Evolutionary conservation across 257 asterid species (phyloP).

Genomic region (Petunia axillaris): DNA sequence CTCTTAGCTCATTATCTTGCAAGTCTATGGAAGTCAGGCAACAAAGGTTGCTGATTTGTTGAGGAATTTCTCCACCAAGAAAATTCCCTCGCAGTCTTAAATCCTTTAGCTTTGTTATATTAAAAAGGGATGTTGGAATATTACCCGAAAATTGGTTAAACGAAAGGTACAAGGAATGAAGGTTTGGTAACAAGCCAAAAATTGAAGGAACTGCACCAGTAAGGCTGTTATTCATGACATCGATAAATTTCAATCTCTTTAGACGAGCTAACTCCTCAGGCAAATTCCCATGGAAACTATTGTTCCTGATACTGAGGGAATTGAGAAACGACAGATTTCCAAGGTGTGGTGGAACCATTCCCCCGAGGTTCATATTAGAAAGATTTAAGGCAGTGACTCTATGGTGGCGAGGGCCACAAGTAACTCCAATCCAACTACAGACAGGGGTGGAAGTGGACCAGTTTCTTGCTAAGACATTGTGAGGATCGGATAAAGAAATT

Average conservation of each 20-base stretch:
- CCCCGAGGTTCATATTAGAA: conserved; percentile 10
- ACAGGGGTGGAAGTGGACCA: not conserved
- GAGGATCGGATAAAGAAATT: not conserved
- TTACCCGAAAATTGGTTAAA: conserved; percentile 8
- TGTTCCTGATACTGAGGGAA: conserved; percentile 14
- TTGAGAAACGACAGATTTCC: conserved; percentile 18
- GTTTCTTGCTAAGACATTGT: not conserved
- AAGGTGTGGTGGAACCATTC: not conserved
- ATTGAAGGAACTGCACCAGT: conserved; percentile 3
- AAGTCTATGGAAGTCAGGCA: conserved; percentile 3
- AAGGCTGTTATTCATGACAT: conserved; percentile 1
- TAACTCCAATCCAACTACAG: conserved; percentile 20
- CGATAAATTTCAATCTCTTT: conserved; percentile 17
- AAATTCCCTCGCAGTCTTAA: not conserved
- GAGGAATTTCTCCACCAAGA: conserved; percentile 24
- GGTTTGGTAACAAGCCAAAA: not conserved
- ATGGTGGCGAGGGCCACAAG: conserved; percentile 12
- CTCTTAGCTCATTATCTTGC: conserved; percentile 28
- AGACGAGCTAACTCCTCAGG: not conserved
- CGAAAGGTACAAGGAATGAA: not conserved
- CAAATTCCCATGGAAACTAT: conserved; percentile 6
- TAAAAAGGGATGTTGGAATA: not conserved
- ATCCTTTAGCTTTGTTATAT: not conserved
- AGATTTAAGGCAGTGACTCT: conserved; percentile 18
- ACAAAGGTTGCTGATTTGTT: conserved; percentile 30